Conservation (phyloP, 306 rosid genomes). For the Lathyrus aphaca region DNA sequence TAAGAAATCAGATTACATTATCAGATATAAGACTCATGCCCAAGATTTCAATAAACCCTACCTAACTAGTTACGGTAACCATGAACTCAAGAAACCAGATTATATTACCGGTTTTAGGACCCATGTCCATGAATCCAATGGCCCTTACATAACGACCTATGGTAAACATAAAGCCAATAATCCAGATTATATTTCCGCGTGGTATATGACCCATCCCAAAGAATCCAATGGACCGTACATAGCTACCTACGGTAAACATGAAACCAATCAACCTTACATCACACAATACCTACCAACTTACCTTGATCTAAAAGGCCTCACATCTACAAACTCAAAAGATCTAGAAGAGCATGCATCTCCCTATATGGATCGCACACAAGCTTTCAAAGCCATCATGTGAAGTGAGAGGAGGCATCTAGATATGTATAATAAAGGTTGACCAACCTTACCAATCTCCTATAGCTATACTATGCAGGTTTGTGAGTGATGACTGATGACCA, state of each 20-base stretch:
- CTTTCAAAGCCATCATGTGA: slow-evolving; percentile 51
- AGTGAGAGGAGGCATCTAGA: not conserved
- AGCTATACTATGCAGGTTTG: not conserved
- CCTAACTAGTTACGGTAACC: too few species aligned
- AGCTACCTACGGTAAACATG: too few species aligned
- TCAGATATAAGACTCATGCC: too few species aligned
- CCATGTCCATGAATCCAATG: not conserved
- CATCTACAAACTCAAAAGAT: not conserved
- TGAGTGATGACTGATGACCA: not conserved
- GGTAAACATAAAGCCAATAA: not conserved
- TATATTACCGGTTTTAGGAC: not conserved
- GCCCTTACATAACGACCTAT: not conserved
- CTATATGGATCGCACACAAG: slow-evolving; percentile 45
- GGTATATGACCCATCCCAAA: too few species aligned
- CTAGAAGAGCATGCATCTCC: not conserved
- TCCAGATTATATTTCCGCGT: not conserved
- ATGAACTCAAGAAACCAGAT: too few species aligned
- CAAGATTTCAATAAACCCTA: too few species aligned
- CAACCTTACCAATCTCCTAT: not conserved
- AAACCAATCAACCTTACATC: not conserved
- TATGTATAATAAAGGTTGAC: slow-evolving; percentile 17
- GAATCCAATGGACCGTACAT: too few species aligned
- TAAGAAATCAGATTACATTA: too few species aligned
- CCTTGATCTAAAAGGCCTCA: not conserved
- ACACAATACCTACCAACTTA: not conserved